Evolutionary conservation across 202 grass and related monocot species (phyloP).

Genomic region (Digitaria exilis): DNA sequence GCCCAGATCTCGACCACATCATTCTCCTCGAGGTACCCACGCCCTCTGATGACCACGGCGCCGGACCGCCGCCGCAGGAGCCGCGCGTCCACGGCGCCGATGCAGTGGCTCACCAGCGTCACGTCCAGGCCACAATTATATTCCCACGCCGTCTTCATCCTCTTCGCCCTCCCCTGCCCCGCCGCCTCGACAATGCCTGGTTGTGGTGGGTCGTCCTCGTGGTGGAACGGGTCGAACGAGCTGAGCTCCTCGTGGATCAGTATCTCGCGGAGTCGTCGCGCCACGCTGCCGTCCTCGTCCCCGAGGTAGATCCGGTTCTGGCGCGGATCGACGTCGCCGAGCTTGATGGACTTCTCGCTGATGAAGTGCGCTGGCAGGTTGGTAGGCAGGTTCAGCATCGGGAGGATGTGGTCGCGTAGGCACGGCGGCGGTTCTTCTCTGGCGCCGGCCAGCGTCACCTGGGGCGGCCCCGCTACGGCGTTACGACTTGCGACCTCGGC

Average conservation of each 20-base stretch:
- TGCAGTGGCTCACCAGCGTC: neutral
- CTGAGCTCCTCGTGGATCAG: neutral
- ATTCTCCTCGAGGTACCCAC: neutral
- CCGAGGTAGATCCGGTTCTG: neutral
- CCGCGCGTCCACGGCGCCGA: neutral
- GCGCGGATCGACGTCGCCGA: neutral
- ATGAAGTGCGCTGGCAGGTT: neutral
- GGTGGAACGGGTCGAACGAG: no score
- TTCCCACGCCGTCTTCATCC: neutral
- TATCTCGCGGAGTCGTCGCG: neutral
- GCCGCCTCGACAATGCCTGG: neutral
- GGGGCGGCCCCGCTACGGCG: no score
- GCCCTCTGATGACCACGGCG: neutral
- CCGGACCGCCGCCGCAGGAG: neutral
- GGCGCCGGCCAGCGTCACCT: neutral
- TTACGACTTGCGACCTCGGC: no score
- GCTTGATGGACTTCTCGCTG: neutral
- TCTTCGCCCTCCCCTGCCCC: neutral
- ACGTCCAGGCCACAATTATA: neutral
- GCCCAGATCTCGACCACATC: constrained; percentile 34
- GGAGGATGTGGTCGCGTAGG: neutral
- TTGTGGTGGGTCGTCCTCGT: no score
- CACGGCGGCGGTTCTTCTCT: neutral
- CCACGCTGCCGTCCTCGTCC: neutral
- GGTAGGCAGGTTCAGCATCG: neutral